A percentile compares a stretch with the other conserved stretches of the same genome.
These are phyloP conservation scores for Sungouiozyma intestinalis DNA, from an alignment of 805 yeast species.

Conservation along the genomic window DNA sequence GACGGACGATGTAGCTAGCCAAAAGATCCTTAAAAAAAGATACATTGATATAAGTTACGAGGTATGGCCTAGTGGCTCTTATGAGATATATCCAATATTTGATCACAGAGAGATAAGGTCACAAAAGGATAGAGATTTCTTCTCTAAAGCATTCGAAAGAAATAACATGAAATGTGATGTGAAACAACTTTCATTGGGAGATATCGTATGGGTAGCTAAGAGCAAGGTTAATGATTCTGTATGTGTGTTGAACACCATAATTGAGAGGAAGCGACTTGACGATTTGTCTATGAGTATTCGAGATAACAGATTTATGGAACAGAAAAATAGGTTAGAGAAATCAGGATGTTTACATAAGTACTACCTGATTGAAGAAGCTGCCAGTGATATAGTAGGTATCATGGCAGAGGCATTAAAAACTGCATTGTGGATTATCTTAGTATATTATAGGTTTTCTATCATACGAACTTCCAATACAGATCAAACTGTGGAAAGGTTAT, in stretches of 20 bases:
- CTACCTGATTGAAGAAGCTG: conserved; percentile 73
- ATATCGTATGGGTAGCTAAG: conserved; percentile 79
- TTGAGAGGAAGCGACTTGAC: conserved; percentile 83
- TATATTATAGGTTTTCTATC: conserved; percentile 55
- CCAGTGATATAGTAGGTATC: conserved; percentile 30
- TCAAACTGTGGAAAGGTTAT: conserved; percentile 45
- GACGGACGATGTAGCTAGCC: neutral
- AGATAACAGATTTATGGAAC: conserved; percentile 87
- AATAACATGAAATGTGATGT: conserved; percentile 43
- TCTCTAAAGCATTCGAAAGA: conserved; percentile 41
- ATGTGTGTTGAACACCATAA: conserved; percentile 68
- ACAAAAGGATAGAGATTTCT: conserved; percentile 56
- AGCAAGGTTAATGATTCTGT: conserved; percentile 46
- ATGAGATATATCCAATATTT: conserved; percentile 48
- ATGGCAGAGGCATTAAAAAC: conserved; percentile 66
- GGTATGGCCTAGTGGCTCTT: conserved; percentile 54
- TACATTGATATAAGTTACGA: conserved; percentile 22
- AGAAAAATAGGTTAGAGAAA: conserved; percentile 62
- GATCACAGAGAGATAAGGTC: conserved; percentile 81
- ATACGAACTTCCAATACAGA: conserved; percentile 62
- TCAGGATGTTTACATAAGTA: conserved; percentile 58
- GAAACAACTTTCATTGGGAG: conserved; percentile 68
- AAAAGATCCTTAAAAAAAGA: conserved; percentile 11
- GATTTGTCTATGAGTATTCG: conserved; percentile 73
- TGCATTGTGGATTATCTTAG: conserved; percentile 58